Conservation (phyloP, 129 eudicot species). For the Chrysanthemum makinoi region DNA sequence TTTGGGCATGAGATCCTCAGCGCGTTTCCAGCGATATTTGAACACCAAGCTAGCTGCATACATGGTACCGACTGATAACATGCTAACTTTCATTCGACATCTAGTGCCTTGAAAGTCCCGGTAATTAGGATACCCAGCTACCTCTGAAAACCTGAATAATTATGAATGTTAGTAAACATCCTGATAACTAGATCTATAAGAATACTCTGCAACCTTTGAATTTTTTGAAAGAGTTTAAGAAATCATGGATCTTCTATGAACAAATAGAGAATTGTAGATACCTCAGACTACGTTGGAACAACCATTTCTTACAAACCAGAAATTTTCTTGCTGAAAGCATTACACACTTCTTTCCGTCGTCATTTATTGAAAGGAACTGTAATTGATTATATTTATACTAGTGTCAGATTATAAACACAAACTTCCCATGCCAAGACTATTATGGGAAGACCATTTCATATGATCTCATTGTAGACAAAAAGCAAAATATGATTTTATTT, state of each 20-base stretch:
- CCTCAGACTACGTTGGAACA: neutral
- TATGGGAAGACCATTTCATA: no score
- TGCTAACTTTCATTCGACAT: neutral
- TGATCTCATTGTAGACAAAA: no score
- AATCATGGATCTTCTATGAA: neutral
- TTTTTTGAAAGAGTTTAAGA: neutral
- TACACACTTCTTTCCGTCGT: neutral
- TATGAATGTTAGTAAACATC: constrained; percentile 1
- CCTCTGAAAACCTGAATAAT: neutral
- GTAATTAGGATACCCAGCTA: neutral
- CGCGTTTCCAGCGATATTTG: neutral
- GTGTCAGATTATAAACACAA: neutral
- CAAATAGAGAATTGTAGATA: neutral
- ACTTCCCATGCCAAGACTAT: neutral
- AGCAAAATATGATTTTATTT: no score
- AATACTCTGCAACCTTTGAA: neutral
- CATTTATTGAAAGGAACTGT: constrained; percentile 4
- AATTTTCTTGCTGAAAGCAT: constrained; percentile 6
- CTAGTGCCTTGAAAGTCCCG: neutral
- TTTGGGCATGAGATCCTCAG: neutral
- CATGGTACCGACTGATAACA: constrained; percentile 14
- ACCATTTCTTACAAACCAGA: neutral
- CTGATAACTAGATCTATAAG: no score
- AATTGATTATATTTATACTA: no score
- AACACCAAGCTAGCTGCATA: constrained; percentile 12